A percentile compares a stretch with the other conserved stretches of the same genome.
These are phyloP conservation scores for Fusarium neocosmosporiellum DNA, from an alignment of 2,329 filamentous ascomycete genomes.

Conservation along the genomic window DNA sequence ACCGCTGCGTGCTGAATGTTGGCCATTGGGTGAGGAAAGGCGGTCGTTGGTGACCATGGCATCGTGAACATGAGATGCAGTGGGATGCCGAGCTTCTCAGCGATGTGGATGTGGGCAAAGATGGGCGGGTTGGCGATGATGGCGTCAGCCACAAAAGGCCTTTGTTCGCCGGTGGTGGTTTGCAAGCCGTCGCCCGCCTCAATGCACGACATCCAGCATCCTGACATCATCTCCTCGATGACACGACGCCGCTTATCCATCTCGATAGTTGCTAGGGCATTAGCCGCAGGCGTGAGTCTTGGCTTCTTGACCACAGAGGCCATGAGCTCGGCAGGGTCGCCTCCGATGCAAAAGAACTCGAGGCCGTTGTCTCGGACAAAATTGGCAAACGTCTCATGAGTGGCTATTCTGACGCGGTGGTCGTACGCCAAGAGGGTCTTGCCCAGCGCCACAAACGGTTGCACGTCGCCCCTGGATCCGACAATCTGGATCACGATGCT, in stretches of 20 bases:
- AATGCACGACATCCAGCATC: slow-evolving; percentile 88
- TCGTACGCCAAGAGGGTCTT: slow-evolving; percentile 73
- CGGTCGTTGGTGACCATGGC: slow-evolving; percentile 88
- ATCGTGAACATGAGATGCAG: slow-evolving; percentile 95
- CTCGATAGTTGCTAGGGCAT: slow-evolving; percentile 80
- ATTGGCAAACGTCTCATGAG: slow-evolving; percentile 73
- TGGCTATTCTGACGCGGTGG: slow-evolving; percentile 79
- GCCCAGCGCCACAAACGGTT: slow-evolving; percentile 79
- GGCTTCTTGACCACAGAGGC: slow-evolving; percentile 94
- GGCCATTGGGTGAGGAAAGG: slow-evolving; percentile 87
- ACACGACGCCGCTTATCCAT: slow-evolving; percentile 78
- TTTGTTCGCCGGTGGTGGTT: slow-evolving; percentile 56
- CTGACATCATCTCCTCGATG: slow-evolving; percentile 81
- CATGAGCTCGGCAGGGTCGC: slow-evolving; percentile 80
- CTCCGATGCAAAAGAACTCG: slow-evolving; percentile 81
- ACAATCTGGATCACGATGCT: slow-evolving; percentile 82
- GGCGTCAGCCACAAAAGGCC: slow-evolving; percentile 84
- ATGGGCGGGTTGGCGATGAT: slow-evolving; percentile 84
- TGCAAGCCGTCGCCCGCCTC: slow-evolving; percentile 77
- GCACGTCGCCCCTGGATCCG: slow-evolving; percentile 79
- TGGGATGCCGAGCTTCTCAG: slow-evolving; percentile 79
- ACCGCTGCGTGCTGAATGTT: slow-evolving; percentile 83
- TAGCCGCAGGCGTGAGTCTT: slow-evolving; percentile 83
- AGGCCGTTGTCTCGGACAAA: slow-evolving; percentile 78
- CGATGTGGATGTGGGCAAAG: slow-evolving; percentile 80